Conservation (phyloP, 306 rosid species). For the Trifolium fragiferum region DNA sequence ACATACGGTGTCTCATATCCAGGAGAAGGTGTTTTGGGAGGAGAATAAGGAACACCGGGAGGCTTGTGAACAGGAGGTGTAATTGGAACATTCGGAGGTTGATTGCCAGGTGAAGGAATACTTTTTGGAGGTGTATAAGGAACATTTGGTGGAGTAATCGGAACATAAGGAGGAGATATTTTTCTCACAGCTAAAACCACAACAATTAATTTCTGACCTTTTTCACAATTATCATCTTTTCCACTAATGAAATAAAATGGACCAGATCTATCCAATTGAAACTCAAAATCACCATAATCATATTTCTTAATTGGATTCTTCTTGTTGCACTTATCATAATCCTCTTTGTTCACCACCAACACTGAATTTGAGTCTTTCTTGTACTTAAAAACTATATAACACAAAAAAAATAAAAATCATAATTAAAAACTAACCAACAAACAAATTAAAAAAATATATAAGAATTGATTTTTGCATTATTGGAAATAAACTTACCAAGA, state of each 20-base stretch:
- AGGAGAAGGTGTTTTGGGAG: not conserved
- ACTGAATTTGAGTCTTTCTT: conserved; percentile 71
- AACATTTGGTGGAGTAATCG: conserved; percentile 17
- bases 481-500: conserved; percentile 54
- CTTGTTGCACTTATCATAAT: conserved; percentile 65
- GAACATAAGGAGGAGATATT: conserved; percentile 13
- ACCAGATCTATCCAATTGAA: conserved; percentile 65
- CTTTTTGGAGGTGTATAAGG: not conserved
- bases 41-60: not conserved
- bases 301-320: conserved; percentile 63
- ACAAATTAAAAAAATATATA: not conserved
- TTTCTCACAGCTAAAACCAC: conserved; percentile 61
- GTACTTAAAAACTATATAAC: conserved; percentile 73
- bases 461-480: not conserved
- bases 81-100: conserved; percentile 9
- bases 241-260: conserved; percentile 81
- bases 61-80: conserved; percentile 7
- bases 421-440: not conserved
- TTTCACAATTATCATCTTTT: conserved; percentile 54
- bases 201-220: conserved; percentile 72
- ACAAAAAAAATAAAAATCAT: not conserved
- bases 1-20: not conserved
- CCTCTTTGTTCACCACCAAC: conserved; percentile 70
- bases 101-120: not conserved
- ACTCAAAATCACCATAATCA: conserved; percentile 69